A percentile compares a stretch with the other conserved stretches of the same genome.
Evolutionary conservation across 768 basidiomycete genomes (phyloP).

Genomic region (Lyophyllum atratum): DNA sequence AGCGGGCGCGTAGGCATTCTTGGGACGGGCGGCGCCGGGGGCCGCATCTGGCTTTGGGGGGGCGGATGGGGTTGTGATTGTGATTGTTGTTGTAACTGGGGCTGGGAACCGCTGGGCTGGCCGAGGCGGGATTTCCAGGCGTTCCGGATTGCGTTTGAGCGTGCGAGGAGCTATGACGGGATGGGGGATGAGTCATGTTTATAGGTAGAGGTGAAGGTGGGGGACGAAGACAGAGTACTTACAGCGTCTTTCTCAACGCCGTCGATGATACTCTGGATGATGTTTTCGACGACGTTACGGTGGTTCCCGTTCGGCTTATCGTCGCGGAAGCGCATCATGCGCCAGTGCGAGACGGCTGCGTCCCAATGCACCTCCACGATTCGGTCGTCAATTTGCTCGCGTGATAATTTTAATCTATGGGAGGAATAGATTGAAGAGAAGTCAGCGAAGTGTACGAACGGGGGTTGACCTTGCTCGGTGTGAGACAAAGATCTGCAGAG

Average conservation of each 20-base stretch:
- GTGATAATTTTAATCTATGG: constrained; percentile 75
- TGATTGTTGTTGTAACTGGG: constrained; percentile 22
- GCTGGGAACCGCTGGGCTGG: constrained; percentile 32
- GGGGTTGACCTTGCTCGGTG: constrained; percentile 8
- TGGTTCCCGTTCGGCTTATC: constrained; percentile 96
- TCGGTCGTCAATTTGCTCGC: constrained; percentile 91
- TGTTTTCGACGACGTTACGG: constrained; percentile 78
- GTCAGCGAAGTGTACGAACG: neutral
- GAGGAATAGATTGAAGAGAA: neutral
- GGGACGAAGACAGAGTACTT: constrained; percentile 28
- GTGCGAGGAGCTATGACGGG: constrained; percentile 59
- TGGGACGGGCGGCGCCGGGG: constrained; percentile 19
- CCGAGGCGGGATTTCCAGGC: constrained; percentile 73
- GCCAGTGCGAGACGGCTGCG: constrained; percentile 63
- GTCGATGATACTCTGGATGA: constrained; percentile 89
- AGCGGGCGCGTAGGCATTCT: constrained; percentile 16
- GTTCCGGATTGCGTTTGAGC: constrained; percentile 62
- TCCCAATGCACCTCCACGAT: constrained; percentile 97
- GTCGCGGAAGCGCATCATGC: constrained; percentile 90
- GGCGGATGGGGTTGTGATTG: constrained; percentile 26
- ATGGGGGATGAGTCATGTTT: constrained; percentile 13
- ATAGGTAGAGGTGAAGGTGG: constrained; percentile 7
- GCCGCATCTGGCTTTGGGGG: constrained; percentile 13
- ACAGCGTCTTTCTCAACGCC: constrained; percentile 91
- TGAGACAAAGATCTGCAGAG: constrained; percentile 9